Conservation (phyloP, 345 rosid genomes). For the Acer yangbiense region DNA sequence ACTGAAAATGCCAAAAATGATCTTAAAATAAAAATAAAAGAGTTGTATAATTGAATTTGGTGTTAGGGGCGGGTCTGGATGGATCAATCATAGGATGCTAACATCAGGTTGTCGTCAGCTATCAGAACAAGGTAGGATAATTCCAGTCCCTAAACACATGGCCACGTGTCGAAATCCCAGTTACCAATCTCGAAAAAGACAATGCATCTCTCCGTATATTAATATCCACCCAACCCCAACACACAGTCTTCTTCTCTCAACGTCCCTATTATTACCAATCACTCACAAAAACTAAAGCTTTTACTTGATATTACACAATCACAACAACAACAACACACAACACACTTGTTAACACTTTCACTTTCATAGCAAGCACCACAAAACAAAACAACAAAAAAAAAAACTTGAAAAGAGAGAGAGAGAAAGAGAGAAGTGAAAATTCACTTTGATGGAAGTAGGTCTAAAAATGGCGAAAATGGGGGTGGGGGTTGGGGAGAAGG, state of each 20-base stretch:
- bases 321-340: background rate
- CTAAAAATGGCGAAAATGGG: constrained; percentile 17
- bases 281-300: background rate
- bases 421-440: constrained; percentile 1
- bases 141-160: constrained; percentile 17
- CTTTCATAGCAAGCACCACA: background rate
- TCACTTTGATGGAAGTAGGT: constrained; percentile 31
- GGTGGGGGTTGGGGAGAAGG: constrained; percentile 24
- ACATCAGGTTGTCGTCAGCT: constrained; percentile 36
- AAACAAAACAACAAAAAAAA: too few relatives aligned
- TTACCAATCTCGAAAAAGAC: constrained; percentile 1
- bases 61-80: background rate
- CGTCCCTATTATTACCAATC: constrained; percentile 6
- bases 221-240: constrained; percentile 25
- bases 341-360: background rate
- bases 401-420: constrained; percentile 11
- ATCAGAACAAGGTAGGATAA: constrained; percentile 18
- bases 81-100: constrained; percentile 36
- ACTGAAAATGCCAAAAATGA: constrained; percentile 9
- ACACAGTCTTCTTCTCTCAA: constrained; percentile 19
- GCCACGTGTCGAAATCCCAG: constrained; percentile 35
- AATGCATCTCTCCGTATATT: constrained; percentile 24
- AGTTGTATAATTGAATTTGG: too few relatives aligned
- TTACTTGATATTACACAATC: background rate
- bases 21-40: too few relatives aligned